Evolutionary conservation across 164 flowering plant genomes (phyloP), one percentile per base, ranked within the genome.

Genomic region (Houttuynia cordata): DNA sequence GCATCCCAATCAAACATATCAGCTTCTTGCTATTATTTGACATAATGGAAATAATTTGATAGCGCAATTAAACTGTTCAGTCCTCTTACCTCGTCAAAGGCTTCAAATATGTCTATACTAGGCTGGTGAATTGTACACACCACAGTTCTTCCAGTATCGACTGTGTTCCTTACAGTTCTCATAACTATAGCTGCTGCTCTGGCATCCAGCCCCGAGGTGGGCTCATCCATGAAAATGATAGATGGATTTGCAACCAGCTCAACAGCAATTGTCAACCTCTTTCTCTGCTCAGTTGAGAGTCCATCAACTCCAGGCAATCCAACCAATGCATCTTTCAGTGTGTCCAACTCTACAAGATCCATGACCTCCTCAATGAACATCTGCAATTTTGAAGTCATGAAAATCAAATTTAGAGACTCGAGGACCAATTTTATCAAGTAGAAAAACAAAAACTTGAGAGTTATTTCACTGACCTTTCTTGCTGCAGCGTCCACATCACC

Each of bases 211-310:
- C 85, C 85, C 18, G 85, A 79, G 7, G 85, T 79, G 22, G 85
- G 82, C 65, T 81, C 86, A 56, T 81, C 86, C 83, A 81, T 77
- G 68, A 79, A 81, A 37, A 81, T 76, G 30, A 80, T 76, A 13
- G 84, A 78, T 8, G 84, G 84, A 53, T 80, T 80, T 3, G 85
- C 78, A 5, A 81, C 83, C 21, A 81, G 85, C 67, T 81, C 85
- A 22, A 81, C 83, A 5, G 83, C 83, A 40, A 81, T 77, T 18
- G 83, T 81, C 17, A 81, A 62, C 65, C 85, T 68, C 63, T 79
- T 81, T 18, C 83, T 69, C 58, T 81, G 85, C 74, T 79, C 81
- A 0, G 68, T 72, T 41, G 85, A 81, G 20, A 81, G 77, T 13
- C 86, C 86, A 71, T 64, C 70, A 13, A 75, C 73, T 20, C 72